phyloP scores from a whole-genome alignment of 306 rosid species.

The Sesbania bispinosa region DNA sequence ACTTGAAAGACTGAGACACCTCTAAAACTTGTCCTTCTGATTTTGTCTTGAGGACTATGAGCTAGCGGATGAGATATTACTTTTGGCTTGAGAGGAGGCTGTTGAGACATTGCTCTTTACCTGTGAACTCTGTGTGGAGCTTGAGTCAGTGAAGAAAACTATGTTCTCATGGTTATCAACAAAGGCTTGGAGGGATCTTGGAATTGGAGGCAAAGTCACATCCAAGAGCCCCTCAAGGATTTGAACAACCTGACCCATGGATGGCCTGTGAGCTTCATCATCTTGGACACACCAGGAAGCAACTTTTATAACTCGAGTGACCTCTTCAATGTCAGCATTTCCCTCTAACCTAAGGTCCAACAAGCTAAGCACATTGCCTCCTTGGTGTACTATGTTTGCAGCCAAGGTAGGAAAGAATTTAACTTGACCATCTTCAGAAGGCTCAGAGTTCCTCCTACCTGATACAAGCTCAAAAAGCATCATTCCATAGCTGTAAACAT shows the following conservation, averaged over 20 bases:
- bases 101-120: conserved; percentile 34
- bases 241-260: conserved; percentile 84
- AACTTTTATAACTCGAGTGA: conserved; percentile 45
- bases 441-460: conserved; percentile 75
- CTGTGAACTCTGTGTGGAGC: conserved; percentile 49
- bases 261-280: conserved; percentile 61
- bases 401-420: conserved; percentile 64
- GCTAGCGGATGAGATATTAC: conserved; percentile 27
- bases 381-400: conserved; percentile 38
- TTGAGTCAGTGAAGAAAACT: conserved; percentile 58
- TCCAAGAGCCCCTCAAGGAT: conserved; percentile 64
- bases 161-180: conserved; percentile 50
- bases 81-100: conserved; percentile 40
- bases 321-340: conserved; percentile 48
- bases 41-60: conserved; percentile 13
- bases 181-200: conserved; percentile 51
- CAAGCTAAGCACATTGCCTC: conserved; percentile 44
- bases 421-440: conserved; percentile 47
- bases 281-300: conserved; percentile 95
- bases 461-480: conserved; percentile 83
- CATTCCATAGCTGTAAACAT: conserved; percentile 92
- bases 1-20: not conserved
- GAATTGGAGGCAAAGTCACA: conserved; percentile 61
- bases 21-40: not conserved
- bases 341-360: conserved; percentile 58